These are phyloP conservation scores for Pythium vanterpoolii DNA, from an alignment of 352 stramenopile species.

Conservation along the genomic window DNA sequence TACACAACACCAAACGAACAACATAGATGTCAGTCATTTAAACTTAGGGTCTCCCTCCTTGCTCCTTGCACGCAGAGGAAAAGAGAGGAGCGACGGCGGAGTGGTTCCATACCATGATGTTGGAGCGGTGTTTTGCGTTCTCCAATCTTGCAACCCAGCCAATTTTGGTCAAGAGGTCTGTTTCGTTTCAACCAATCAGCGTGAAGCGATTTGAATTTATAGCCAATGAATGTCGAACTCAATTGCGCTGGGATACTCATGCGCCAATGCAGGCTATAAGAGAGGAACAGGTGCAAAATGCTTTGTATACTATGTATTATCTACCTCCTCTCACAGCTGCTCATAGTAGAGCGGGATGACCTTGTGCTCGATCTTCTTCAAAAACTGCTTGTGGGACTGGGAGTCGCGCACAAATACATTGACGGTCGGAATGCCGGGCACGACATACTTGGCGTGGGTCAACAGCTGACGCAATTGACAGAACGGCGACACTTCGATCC, in stretches of 20 bases:
- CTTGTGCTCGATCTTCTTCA: conserved; percentile 58
- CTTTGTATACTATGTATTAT: not conserved
- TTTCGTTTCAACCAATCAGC: conserved; percentile 22
- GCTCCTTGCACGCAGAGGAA: not conserved
- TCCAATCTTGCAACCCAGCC: conserved; percentile 6
- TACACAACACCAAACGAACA: conserved; percentile 48
- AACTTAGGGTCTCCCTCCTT: not conserved
- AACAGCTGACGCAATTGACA: conserved; percentile 73
- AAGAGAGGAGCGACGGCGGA: not conserved
- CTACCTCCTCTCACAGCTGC: conserved; percentile 13
- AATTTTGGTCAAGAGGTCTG: conserved; percentile 10
- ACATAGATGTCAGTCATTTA: conserved; percentile 9
- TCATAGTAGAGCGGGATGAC: conserved; percentile 43
- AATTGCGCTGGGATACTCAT: not conserved
- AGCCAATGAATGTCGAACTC: conserved; percentile 13
- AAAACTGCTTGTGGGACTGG: conserved; percentile 53
- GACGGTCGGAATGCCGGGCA: conserved; percentile 78
- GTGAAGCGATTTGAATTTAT: not conserved
- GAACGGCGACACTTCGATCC: conserved; percentile 79
- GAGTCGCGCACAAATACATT: conserved; percentile 82
- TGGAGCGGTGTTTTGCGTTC: not conserved
- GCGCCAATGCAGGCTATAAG: not conserved
- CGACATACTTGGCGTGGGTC: conserved; percentile 72
- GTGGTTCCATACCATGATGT: not conserved
- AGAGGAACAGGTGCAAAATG: not conserved